Evolutionary conservation across 306 rosid species (phyloP), one percentile per base, ranked within the genome.

Genomic region (Glycine tomentella): DNA sequence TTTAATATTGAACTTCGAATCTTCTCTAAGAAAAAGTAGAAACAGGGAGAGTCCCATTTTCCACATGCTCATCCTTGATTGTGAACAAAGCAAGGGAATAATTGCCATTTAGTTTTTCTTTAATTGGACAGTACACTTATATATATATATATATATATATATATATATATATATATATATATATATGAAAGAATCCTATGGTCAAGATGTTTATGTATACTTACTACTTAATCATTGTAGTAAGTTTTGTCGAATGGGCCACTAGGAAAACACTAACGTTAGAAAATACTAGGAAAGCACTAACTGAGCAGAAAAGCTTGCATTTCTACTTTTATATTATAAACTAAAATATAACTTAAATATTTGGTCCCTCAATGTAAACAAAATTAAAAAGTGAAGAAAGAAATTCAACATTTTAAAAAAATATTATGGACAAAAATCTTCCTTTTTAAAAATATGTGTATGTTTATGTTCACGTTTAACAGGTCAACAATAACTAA

Each of bases 71-170:
- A 44, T 52, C 82, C 67, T 13, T 42, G 38, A 45, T 46, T 16
- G 42, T 8, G 57, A 53, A 34, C 59, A 44, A 72, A 78, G 75
- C 36, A 50, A 70, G 15, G 7, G 34, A 57, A 16, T 44, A 9
- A 14, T 25, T 74, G 53, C 3, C 78, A 68, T 81, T 42, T 17
- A 70, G 49, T 55, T 53, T 82, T 55, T 61, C 58, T 57, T 36
- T 50, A 68, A 79, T 80, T 76, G 62, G 56, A 69, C 13, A 44
- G 2, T 25, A n/a, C 12, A 1, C 44, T 62, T 59, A n/a, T 61
- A 15, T n/a, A n/a, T 59, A n/a, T 61, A 15, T 59, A n/a, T 61
- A 15, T 59, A n/a, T 61, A 15, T 59, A n/a, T 61, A 15, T 59
- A n/a, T 61, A 15, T 59, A n/a, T 61, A 15, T 59, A n/a, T 61